These are phyloP conservation scores for Ormosia emarginata DNA, from an alignment of 306 rosid genomes.

Conservation along the genomic window DNA sequence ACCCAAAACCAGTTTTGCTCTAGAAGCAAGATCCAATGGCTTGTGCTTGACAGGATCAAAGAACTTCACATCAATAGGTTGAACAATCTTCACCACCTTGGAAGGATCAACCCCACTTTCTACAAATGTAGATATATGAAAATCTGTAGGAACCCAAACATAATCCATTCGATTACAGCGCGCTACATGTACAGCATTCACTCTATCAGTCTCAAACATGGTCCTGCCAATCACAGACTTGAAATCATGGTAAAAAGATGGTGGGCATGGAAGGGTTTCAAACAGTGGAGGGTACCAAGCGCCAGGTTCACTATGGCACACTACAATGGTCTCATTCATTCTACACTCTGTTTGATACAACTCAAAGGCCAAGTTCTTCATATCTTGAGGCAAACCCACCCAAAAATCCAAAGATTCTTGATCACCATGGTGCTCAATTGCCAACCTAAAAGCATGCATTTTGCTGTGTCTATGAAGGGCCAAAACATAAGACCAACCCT, in stretches of 20 bases:
- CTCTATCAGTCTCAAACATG: constrained; percentile 80
- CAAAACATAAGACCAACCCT: constrained; percentile 76
- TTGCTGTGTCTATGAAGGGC: constrained; percentile 45
- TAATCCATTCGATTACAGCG: constrained; percentile 68
- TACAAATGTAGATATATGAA: constrained; percentile 57
- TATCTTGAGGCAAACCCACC: constrained; percentile 60
- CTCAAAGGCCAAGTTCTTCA: constrained; percentile 47
- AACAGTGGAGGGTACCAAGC: constrained; percentile 87
- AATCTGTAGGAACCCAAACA: constrained; percentile 90
- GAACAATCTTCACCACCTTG: constrained; percentile 78
- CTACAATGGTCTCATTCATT: constrained; percentile 63
- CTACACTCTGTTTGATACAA: constrained; percentile 52
- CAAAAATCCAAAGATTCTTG: constrained; percentile 61
- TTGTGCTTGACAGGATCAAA: constrained; percentile 57
- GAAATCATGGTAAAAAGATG: constrained; percentile 49
- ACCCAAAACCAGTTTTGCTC: constrained; percentile 48
- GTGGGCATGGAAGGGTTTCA: constrained; percentile 76
- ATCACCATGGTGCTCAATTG: constrained; percentile 78
- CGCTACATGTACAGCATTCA: constrained; percentile 51
- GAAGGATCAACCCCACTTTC: constrained; percentile 78
- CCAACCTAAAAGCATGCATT: constrained; percentile 47
- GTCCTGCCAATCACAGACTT: constrained; percentile 79
- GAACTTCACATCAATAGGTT: constrained; percentile 82
- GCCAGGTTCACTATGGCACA: constrained; percentile 89
- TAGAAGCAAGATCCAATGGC: constrained; percentile 51